These are phyloP conservation scores for Vigna reflexopilosa DNA, from an alignment of 306 rosid species.

Conservation along the genomic window DNA sequence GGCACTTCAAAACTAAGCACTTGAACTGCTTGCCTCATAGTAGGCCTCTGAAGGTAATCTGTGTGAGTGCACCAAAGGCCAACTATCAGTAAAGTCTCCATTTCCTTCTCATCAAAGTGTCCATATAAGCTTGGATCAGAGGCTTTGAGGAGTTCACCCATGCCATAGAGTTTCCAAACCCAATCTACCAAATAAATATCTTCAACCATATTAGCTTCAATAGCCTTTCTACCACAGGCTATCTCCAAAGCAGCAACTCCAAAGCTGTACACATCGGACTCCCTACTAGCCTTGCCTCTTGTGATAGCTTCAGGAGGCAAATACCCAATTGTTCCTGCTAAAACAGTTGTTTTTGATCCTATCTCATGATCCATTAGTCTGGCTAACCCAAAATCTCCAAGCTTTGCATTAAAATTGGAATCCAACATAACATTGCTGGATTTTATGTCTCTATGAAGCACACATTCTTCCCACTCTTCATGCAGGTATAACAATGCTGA, in stretches of 20 bases:
- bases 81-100: conserved; percentile 42
- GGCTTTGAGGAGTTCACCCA: conserved; percentile 24
- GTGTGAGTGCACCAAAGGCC: conserved; percentile 56
- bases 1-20: conserved; percentile 54
- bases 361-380: conserved; percentile 40
- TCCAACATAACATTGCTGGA: conserved; percentile 56
- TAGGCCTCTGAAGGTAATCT: conserved; percentile 47
- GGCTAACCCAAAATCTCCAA: conserved; percentile 57
- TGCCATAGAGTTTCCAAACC: conserved; percentile 47
- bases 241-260: neutral
- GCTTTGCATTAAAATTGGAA: conserved; percentile 44
- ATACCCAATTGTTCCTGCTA: conserved; percentile 53
- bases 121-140: conserved; percentile 44
- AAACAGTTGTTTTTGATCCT: conserved; percentile 39
- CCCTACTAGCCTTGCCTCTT: conserved; percentile 9
- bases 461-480: conserved; percentile 51
- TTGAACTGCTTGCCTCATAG: conserved; percentile 44
- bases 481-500: conserved; percentile 15
- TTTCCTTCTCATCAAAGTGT: conserved; percentile 39
- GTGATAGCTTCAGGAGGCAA: conserved; percentile 50
- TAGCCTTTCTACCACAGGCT: neutral
- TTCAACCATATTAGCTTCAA: conserved; percentile 27
- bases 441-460: conserved; percentile 52
- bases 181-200: conserved; percentile 39
- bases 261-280: neutral